phyloP scores from a whole-genome alignment of 345 rosid species.

The Eucalyptus urophylla region DNA sequence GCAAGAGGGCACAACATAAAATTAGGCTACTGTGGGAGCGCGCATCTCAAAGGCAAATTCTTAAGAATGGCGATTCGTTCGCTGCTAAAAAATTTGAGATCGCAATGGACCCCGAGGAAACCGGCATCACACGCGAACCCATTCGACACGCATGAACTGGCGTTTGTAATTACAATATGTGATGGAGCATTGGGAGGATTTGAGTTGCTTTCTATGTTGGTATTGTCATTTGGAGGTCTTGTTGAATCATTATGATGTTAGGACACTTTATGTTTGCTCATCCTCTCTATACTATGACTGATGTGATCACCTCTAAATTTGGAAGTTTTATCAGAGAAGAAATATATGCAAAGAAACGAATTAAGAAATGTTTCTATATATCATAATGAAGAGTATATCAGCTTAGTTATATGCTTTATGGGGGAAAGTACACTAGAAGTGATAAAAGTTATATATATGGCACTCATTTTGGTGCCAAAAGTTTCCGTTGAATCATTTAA shows the following conservation, averaged over 20 bases:
- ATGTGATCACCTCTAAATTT: background rate
- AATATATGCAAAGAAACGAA: background rate
- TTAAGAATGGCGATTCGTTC: slow-evolving; percentile 4
- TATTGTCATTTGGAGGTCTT: background rate
- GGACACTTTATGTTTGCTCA: background rate
- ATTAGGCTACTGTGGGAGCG: background rate
- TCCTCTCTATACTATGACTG: background rate
- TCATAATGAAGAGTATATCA: background rate
- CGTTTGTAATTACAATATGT: background rate
- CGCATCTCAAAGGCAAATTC: background rate
- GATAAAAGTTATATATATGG: no score
- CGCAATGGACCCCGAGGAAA: slow-evolving; percentile 8
- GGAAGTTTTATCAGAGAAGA: background rate
- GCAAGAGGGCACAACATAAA: background rate
- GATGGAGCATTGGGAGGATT: background rate
- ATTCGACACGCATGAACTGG: background rate
- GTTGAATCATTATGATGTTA: background rate
- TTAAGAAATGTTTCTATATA: background rate
- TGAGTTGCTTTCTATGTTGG: background rate
- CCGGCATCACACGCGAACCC: slow-evolving; percentile 18
- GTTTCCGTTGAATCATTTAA: no score
- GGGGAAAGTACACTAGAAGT: no score
- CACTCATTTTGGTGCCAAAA: no score
- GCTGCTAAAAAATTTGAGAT: slow-evolving; percentile 36
- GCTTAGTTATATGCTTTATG: background rate